Evolutionary conservation across 2,329 filamentous ascomycete genomes (phyloP).

Genomic region (Fusarium nisikadoi): DNA sequence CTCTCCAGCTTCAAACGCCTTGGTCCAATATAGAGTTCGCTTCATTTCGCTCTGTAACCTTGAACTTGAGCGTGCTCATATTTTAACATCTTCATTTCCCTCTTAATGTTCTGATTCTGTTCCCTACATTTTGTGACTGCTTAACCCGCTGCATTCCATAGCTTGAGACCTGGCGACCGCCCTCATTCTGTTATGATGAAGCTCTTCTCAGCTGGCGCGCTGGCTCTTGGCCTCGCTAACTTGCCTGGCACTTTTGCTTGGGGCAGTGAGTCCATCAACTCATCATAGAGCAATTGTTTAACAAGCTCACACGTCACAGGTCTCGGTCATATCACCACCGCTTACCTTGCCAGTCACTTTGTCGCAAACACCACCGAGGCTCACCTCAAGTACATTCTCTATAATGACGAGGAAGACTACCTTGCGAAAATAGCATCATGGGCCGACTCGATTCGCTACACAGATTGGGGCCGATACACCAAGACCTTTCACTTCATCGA

Average conservation of each 20-base stretch:
- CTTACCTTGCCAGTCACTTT: constrained; percentile 70
- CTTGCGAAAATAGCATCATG: constrained; percentile 72
- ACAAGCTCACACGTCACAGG: constrained; percentile 50
- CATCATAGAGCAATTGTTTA: background rate
- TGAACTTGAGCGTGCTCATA: background rate
- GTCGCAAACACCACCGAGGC: constrained; percentile 65
- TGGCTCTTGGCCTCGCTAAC: constrained; percentile 48
- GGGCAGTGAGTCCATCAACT: constrained; percentile 53
- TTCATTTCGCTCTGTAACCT: background rate
- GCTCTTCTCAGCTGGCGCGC: constrained; percentile 40
- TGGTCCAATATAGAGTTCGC: constrained; percentile 22
- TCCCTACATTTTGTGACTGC: background rate
- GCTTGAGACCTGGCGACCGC: background rate
- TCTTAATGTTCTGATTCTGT: background rate
- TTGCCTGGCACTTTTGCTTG: constrained; percentile 52
- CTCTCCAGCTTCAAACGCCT: constrained; percentile 21
- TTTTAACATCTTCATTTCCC: constrained; percentile 14
- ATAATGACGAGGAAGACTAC: constrained; percentile 65
- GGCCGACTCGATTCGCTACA: constrained; percentile 75
- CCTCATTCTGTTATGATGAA: constrained; percentile 46
- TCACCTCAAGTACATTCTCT: constrained; percentile 68
- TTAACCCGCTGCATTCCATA: background rate
- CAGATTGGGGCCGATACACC: constrained; percentile 69
- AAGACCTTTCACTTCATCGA: constrained; percentile 76
- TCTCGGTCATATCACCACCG: constrained; percentile 73